A percentile compares a stretch with the other conserved stretches of the same genome.
phyloP scores from a whole-genome alignment of 257 asterid genomes.

The Coffea eugenioides region DNA sequence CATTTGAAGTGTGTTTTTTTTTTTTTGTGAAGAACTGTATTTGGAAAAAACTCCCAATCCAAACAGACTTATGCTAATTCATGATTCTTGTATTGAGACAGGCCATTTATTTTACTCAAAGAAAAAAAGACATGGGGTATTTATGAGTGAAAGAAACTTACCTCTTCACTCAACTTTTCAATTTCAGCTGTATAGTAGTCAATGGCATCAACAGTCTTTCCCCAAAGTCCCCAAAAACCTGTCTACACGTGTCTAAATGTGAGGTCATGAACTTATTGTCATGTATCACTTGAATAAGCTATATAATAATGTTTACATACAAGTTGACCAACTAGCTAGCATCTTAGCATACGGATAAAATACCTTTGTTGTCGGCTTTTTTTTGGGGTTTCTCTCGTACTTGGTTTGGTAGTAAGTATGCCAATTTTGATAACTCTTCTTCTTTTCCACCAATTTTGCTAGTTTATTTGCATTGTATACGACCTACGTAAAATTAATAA shows the following conservation, averaged over 20 bases:
- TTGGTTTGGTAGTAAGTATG: slow-evolving; percentile 72
- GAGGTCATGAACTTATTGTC: slow-evolving; percentile 18
- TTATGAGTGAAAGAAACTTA: slow-evolving; percentile 34
- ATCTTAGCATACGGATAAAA: slow-evolving; percentile 11
- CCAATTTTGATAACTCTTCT: slow-evolving; percentile 66
- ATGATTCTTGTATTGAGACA: not conserved
- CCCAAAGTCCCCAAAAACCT: slow-evolving; percentile 79
- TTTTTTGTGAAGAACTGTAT: too few species aligned
- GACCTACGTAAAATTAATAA: slow-evolving; percentile 38
- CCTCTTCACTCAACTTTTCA: slow-evolving; percentile 51
- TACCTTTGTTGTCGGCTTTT: slow-evolving; percentile 69
- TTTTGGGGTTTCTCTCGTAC: slow-evolving; percentile 60
- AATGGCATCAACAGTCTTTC: slow-evolving; percentile 71
- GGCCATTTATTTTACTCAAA: not conserved
- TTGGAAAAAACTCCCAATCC: too few species aligned
- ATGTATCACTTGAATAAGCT: too few species aligned
- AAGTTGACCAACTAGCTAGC: not conserved
- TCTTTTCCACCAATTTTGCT: slow-evolving; percentile 56
- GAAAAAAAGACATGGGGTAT: not conserved
- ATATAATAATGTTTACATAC: too few species aligned
- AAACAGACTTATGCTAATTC: too few species aligned
- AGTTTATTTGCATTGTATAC: slow-evolving; percentile 71
- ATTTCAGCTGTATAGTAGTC: slow-evolving; percentile 57
- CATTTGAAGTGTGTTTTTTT: too few species aligned
- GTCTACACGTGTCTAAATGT: slow-evolving; percentile 52